Evolutionary conservation across 148 eudicot genomes (phyloP).

Genomic region (Silene uniflora): DNA sequence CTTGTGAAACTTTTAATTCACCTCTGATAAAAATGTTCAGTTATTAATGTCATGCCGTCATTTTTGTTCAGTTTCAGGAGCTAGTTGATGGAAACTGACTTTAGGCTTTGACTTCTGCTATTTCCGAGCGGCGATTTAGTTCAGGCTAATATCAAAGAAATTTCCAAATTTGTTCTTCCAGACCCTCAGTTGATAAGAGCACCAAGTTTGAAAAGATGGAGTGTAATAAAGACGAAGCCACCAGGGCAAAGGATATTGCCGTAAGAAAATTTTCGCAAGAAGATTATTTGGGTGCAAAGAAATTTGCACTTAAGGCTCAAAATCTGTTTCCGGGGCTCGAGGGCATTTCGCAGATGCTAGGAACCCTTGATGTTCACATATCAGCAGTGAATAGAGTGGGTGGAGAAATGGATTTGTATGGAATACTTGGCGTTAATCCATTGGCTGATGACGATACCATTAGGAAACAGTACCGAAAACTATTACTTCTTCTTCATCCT

Average conservation of each 20-base stretch:
- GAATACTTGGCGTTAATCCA: slow-evolving; percentile 58
- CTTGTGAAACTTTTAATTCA: background rate
- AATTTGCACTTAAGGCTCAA: slow-evolving; percentile 41
- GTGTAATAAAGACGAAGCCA: slow-evolving; percentile 48
- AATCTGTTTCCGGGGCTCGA: slow-evolving; percentile 34
- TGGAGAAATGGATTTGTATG: slow-evolving; percentile 65
- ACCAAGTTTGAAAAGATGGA: slow-evolving; percentile 27
- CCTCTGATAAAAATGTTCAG: background rate
- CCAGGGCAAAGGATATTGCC: slow-evolving; percentile 43
- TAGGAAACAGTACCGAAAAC: slow-evolving; percentile 56
- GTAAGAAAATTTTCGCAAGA: slow-evolving; percentile 28
- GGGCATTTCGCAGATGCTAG: slow-evolving; percentile 35
- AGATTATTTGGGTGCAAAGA: slow-evolving; percentile 36
- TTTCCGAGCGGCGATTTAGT: too few relatives aligned
- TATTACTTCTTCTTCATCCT: slow-evolving; percentile 69
- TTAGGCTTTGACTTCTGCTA: background rate
- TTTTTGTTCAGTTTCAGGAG: background rate
- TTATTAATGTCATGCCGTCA: background rate
- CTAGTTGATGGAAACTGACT: background rate
- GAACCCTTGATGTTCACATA: slow-evolving; percentile 31
- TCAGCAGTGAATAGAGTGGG: slow-evolving; percentile 24
- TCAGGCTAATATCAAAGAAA: too few relatives aligned
- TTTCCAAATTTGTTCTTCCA: background rate
- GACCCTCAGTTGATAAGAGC: background rate
- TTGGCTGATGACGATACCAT: slow-evolving; percentile 60